Base-by-base conservation (phyloP, 345 rosid genomes). In the Camelina neglecta region DNA sequence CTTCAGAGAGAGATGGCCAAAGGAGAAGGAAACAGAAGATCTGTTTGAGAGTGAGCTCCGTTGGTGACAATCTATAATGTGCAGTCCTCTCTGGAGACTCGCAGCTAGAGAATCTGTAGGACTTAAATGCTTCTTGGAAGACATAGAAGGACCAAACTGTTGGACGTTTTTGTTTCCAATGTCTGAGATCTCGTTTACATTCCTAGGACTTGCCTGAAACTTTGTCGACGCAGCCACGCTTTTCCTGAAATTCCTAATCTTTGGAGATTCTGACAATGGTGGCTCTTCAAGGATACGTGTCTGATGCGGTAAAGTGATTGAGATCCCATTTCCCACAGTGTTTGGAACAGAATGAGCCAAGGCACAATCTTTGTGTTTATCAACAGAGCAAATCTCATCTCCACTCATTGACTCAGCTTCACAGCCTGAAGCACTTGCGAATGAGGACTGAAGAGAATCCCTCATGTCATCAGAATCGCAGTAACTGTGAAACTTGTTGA, bases 71-170 rank as follows among this genome's bases (percentile, higher is more conserved):
- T 90, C 97, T 75, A 95, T 92, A 61, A 92, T 87, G 73, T 95
- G 87, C 78, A 90, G 72, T 67, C 99, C 97, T 82, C 93, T 90
- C 45, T 88, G 91, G 70, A 95, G 97, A 81, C 99, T 92, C 18
- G 93, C 91, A 45, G 97, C 97, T 80, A 95, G 72, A 63, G 91
- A 87, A 59, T 93, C 96, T 8, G 94, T 79, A 16, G 91, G 87
- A 67, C 82, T 85, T 60, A 81, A 72, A 74, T 80, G 67, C 41
- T 81, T 61, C 79, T 86, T 88, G 86, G 91, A 86, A 86, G 91
- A 86, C 75, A 89, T 26, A 55, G 89, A 92, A 70, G 90, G 81
- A 26, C 84, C 75, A 20, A 88, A 67, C 6, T 83, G 80, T 76
- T 85, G 80, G 83, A 79, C 72, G 64, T 75, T 47, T 66, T 74